These are phyloP conservation scores for Suillus discolor DNA, from an alignment of 768 basidiomycete species.

Conservation along the genomic window DNA sequence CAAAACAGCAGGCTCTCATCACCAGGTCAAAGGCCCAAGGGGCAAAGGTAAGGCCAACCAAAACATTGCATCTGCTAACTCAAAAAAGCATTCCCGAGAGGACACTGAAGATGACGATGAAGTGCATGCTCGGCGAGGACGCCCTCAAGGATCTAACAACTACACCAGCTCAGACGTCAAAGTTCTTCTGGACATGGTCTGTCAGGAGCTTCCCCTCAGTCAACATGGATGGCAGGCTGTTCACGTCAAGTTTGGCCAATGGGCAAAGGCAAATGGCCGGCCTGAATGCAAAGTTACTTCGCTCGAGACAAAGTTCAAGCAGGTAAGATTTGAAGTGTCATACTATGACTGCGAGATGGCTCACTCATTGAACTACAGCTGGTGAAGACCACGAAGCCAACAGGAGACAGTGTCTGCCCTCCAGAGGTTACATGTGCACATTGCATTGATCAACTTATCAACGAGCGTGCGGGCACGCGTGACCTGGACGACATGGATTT, in stretches of 20 bases:
- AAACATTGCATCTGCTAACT: too few species aligned
- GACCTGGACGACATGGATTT: too few species aligned
- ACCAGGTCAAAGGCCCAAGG: too few species aligned
- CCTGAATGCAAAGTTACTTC: neutral
- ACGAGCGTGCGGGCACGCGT: slow-evolving; percentile 20
- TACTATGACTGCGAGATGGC: neutral
- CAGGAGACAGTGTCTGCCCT: slow-evolving; percentile 24
- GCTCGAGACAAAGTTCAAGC: slow-evolving; percentile 29
- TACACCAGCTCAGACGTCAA: neutral
- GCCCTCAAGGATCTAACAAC: slow-evolving; percentile 3
- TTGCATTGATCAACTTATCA: slow-evolving; percentile 29
- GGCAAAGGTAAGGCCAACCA: too few species aligned
- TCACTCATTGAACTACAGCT: slow-evolving; percentile 12
- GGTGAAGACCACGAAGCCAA: slow-evolving; percentile 29
- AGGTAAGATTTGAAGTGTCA: slow-evolving; percentile 14
- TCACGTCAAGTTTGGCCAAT: neutral
- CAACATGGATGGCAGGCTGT: slow-evolving; percentile 8
- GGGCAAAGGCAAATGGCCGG: neutral
- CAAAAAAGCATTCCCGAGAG: too few species aligned
- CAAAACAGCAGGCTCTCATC: too few species aligned
- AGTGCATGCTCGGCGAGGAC: neutral
- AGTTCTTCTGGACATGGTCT: neutral
- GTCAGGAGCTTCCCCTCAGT: slow-evolving; percentile 5
- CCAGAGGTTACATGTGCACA: slow-evolving; percentile 24
- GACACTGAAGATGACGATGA: too few species aligned